Evolutionary conservation across 257 asterid species (phyloP), one percentile per base, ranked within the genome.

Genomic region (Ligustrum vulgare): DNA sequence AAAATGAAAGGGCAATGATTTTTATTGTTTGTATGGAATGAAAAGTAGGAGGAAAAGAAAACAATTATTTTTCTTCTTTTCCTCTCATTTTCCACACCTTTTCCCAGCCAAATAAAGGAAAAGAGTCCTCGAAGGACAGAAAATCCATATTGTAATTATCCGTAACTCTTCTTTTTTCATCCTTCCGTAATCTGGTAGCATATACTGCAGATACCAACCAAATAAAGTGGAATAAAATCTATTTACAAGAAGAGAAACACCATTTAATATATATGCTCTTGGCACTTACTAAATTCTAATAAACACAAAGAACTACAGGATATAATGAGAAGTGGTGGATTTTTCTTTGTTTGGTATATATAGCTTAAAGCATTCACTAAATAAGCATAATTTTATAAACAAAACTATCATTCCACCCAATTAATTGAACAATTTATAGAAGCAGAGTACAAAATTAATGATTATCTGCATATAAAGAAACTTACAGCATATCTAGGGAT

Each of bases 401-500:
- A 8, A 16, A 3, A 45, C n/a, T 15, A 45, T 2, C 2, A 15
- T 45, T 45, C 54, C 54, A 13, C 54, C 13, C 20, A 13, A 45
- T 45, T 45, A 13, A 45, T n/a, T 15, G 54, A 45, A 13, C 2
- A 34, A 20, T 33, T 28, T 37, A 49, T 45, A 72, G 64, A 28
- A 58, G 72, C 41, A 60, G 58, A 43, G 71, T 34, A n/a, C 35
- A 36, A 32, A 64, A 68, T 39, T 77, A 86, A 63, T 13, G 58
- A 25, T 62, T 63, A 67, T 58, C 66, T 72, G 41, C 54, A 43
- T 31, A 62, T 45, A 76, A 51, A 62, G 73, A 78, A 78, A 87
- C 98, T 89, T 84, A 94, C 99, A 32, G 98, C 99, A 87, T 92
- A 94, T 83, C 77, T 89, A 37, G 94, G 94, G 75, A 84, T 78